Evolutionary conservation across 1,139 yeast species (phyloP).

Genomic region (Pichia sp.): DNA sequence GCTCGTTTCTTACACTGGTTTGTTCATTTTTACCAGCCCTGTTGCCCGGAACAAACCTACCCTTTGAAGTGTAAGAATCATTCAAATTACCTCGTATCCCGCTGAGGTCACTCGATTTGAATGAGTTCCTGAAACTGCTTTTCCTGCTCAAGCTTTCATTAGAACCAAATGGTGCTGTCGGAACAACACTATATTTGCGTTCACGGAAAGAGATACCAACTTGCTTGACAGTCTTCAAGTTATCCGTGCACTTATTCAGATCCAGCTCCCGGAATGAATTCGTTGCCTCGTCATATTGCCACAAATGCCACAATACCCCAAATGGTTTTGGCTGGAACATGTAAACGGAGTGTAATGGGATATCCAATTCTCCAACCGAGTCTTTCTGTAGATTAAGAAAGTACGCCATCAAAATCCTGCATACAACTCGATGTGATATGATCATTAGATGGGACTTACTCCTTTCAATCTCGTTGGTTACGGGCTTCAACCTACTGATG

Average conservation of each 20-base stretch:
- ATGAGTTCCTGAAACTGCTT: constrained; percentile 7
- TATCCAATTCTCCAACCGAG: constrained; percentile 83
- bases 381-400: constrained; percentile 81
- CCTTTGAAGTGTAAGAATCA: background rate
- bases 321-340: constrained; percentile 89
- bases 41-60: background rate
- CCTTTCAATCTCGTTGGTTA: constrained; percentile 88
- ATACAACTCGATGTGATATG: constrained; percentile 86
- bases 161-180: constrained; percentile 52
- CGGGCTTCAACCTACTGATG: constrained; percentile 80
- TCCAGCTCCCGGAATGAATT: constrained; percentile 79
- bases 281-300: constrained; percentile 72
- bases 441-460: constrained; percentile 82
- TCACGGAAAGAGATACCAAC: constrained; percentile 64
- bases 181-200: constrained; percentile 65
- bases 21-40: background rate
- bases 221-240: constrained; percentile 49
- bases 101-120: constrained; percentile 1
- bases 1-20: background rate
- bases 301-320: constrained; percentile 89
- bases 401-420: constrained; percentile 81
- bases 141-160: constrained; percentile 5
- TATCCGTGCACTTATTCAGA: constrained; percentile 53
- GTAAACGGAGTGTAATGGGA: constrained; percentile 86
- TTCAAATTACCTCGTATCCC: background rate